These are phyloP conservation scores for Xerocomus spinulosus DNA, from an alignment of 768 basidiomycete species.

Conservation along the genomic window DNA sequence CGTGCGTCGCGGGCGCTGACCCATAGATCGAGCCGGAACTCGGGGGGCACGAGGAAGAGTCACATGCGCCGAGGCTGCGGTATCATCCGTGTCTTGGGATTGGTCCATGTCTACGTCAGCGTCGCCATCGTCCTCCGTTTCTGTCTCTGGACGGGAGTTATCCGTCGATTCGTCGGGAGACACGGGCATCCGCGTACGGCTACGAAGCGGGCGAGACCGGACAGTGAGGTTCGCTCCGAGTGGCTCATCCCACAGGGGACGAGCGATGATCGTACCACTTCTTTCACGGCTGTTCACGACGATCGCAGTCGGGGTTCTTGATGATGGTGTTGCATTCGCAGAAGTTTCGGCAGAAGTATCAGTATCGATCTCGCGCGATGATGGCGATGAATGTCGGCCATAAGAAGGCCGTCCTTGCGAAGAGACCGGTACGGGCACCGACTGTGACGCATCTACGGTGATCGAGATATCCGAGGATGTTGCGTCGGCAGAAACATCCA, in stretches of 20 bases:
- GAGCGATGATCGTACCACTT: conserved; percentile 70
- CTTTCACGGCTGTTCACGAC: conserved; percentile 60
- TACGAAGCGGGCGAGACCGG: conserved; percentile 29
- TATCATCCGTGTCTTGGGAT: conserved; percentile 33
- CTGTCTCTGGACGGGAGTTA: conserved; percentile 64
- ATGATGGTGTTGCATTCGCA: conserved; percentile 54
- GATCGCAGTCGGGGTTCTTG: conserved; percentile 56
- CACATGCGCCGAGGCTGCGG: conserved; percentile 21
- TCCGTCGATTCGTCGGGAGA: conserved; percentile 44
- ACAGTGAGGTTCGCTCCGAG: conserved; percentile 18
- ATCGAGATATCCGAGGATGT: conserved; percentile 21
- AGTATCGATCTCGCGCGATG: conserved; percentile 46
- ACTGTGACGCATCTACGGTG: conserved; percentile 16
- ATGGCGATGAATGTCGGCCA: conserved; percentile 18
- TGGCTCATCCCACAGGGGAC: conserved; percentile 54
- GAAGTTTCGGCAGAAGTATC: conserved; percentile 63
- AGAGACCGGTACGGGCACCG: conserved; percentile 17
- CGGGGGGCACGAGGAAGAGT: conserved; percentile 31
- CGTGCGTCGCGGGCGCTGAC: conserved; percentile 36
- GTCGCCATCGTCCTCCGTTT: conserved; percentile 76
- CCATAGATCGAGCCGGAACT: conserved; percentile 29
- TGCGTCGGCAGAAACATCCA: conserved; percentile 20
- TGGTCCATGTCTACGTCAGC: conserved; percentile 49
- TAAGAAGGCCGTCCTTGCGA: conserved; percentile 17
- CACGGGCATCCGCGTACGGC: conserved; percentile 28